phyloP scores from a whole-genome alignment of 2,329 filamentous ascomycete species.

The Clarireedia paspali region DNA sequence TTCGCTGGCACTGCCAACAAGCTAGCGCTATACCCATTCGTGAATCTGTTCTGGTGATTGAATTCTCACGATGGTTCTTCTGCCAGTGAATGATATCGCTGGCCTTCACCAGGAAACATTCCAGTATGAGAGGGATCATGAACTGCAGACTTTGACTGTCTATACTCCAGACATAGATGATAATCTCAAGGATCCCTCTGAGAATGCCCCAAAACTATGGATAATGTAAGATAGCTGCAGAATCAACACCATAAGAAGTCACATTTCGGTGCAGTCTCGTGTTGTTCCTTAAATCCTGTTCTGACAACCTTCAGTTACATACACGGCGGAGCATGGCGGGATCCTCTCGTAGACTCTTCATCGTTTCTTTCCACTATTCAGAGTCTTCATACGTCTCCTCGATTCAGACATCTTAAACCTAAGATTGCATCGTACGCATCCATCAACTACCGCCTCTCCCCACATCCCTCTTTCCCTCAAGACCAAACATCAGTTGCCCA shows the following conservation, averaged over 20 bases:
- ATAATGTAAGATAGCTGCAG: background rate
- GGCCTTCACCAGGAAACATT: background rate
- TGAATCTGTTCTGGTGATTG: background rate
- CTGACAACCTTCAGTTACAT: conserved; percentile 29
- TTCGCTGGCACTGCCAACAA: too few relatives aligned
- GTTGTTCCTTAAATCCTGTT: background rate
- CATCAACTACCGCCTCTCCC: conserved; percentile 56
- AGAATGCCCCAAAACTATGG: background rate
- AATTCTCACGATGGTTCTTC: background rate
- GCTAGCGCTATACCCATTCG: too few relatives aligned
- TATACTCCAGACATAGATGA: background rate
- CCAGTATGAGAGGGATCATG: conserved; percentile 4
- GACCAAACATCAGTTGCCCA: conserved; percentile 13
- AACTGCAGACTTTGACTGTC: conserved; percentile 5
- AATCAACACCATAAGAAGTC: background rate
- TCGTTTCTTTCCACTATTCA: conserved; percentile 40
- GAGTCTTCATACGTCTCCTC: conserved; percentile 30
- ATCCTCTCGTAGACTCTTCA: conserved; percentile 42
- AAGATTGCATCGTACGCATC: conserved; percentile 55
- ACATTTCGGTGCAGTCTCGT: background rate
- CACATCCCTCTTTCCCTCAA: conserved; percentile 42
- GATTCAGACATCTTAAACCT: background rate
- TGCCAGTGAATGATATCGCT: background rate
- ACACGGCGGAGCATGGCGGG: conserved; percentile 58
- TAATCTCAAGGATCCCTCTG: background rate